A percentile compares a stretch with the other conserved stretches of the same genome.
Conservation (phyloP, 768 basidiomycete genomes). For the Tephrocybe sp. region DNA sequence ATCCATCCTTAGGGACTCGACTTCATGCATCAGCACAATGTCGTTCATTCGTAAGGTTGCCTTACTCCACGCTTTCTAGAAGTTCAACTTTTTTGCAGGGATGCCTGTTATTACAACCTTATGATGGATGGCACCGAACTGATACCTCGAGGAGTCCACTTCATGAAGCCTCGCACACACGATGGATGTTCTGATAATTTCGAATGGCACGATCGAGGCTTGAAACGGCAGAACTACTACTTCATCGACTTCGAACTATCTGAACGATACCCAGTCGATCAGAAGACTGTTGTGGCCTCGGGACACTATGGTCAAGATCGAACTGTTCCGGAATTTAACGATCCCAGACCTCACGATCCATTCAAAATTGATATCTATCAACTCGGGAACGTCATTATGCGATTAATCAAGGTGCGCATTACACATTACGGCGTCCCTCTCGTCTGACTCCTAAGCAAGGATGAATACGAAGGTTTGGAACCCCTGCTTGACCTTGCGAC, state of each 20-base stretch:
- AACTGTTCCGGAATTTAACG: slow-evolving; percentile 4
- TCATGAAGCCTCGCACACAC: not conserved
- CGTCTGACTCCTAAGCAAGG: too few species aligned
- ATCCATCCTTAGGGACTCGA: not conserved
- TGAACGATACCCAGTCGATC: not conserved
- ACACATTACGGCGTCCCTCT: too few species aligned
- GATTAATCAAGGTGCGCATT: not conserved
- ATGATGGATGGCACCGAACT: slow-evolving; percentile 4
- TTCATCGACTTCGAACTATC: slow-evolving; percentile 6
- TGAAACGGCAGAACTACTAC: slow-evolving; percentile 7
- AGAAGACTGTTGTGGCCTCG: not conserved
- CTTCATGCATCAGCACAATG: slow-evolving; percentile 6
- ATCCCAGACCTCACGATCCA: slow-evolving; percentile 3
- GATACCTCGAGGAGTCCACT: slow-evolving; percentile 1
- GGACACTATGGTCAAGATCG: slow-evolving; percentile 2
- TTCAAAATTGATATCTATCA: not conserved
- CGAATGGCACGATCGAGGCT: not conserved
- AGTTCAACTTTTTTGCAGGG: not conserved
- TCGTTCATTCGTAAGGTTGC: not conserved
- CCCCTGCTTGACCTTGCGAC: too few species aligned
- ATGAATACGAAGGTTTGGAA: too few species aligned
- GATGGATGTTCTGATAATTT: not conserved
- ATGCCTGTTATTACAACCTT: not conserved
- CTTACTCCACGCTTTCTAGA: not conserved
- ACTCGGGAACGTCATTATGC: slow-evolving; percentile 19